phyloP scores from a whole-genome alignment of 2,329 filamentous ascomycete genomes.

The Iodosphaeria phyllophila region DNA sequence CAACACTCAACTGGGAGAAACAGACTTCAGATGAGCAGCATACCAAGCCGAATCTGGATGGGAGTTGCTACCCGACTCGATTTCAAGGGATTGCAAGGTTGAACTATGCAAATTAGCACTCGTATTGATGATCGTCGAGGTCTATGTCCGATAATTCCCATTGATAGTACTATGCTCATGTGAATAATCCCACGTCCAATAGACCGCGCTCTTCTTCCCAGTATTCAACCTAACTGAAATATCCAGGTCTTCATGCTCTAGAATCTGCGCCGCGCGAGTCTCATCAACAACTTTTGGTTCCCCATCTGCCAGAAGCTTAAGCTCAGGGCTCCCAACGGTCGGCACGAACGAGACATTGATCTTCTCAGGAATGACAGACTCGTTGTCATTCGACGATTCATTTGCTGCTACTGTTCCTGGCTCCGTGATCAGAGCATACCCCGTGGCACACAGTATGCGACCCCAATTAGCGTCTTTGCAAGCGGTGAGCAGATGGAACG shows the following conservation, averaged over 20 bases:
- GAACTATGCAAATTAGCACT: too few relatives aligned
- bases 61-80: too few relatives aligned
- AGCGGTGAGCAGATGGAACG: conserved; percentile 56
- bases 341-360: conserved; percentile 69
- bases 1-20: too few relatives aligned
- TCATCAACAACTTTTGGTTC: conserved; percentile 70
- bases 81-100: too few relatives aligned
- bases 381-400: too few relatives aligned
- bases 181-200: conserved; percentile 78
- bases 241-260: conserved; percentile 62
- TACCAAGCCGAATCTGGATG: too few relatives aligned
- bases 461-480: conserved; percentile 98
- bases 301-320: conserved; percentile 60
- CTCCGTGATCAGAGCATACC: conserved; percentile 51
- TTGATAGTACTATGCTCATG: conserved; percentile 62
- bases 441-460: conserved; percentile 84
- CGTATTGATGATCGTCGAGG: too few relatives aligned
- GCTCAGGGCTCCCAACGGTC: conserved; percentile 54
- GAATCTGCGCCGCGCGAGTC: conserved; percentile 54
- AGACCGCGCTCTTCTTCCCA: conserved; percentile 47
- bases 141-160: conserved; percentile 46
- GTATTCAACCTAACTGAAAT: conserved; percentile 59
- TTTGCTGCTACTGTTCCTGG: conserved; percentile 39
- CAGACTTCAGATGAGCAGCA: too few relatives aligned
- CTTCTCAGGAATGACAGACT: conserved; percentile 44